Evolutionary conservation across 805 yeast genomes (phyloP).

Genomic region (Priceomyces fermenticarens): DNA sequence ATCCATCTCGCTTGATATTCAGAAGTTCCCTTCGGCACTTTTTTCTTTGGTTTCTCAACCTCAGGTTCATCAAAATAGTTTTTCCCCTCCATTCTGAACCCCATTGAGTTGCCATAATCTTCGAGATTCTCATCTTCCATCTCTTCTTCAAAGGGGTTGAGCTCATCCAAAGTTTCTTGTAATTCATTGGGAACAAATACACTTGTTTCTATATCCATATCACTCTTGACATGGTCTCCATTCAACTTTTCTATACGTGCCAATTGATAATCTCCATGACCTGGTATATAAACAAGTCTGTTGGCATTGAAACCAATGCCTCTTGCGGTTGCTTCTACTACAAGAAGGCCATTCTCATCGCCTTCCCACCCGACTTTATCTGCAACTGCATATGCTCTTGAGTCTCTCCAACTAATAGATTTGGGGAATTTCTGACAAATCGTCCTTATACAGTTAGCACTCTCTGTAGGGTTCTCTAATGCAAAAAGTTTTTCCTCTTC

Average conservation of each 20-base stretch:
- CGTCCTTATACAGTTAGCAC: conserved; percentile 67
- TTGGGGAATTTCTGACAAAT: conserved; percentile 86
- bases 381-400: conserved; percentile 84
- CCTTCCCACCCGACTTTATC: conserved; percentile 52
- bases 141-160: conserved; percentile 53
- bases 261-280: conserved; percentile 83
- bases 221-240: conserved; percentile 7
- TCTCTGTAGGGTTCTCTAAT: conserved; percentile 65
- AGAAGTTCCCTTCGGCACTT: conserved; percentile 68
- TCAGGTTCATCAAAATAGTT: conserved; percentile 38
- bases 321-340: conserved; percentile 80
- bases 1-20: conserved; percentile 78
- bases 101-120: conserved; percentile 28
- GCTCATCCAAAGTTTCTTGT: conserved; percentile 59
- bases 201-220: conserved; percentile 19
- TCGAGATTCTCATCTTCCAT: conserved; percentile 39
- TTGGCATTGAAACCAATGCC: conserved; percentile 81
- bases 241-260: conserved; percentile 56
- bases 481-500: conserved; percentile 73
- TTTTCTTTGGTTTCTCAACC: conserved; percentile 25
- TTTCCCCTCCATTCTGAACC: conserved; percentile 58
- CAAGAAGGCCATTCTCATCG: conserved; percentile 36
- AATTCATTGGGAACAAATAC: conserved; percentile 29
- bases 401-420: conserved; percentile 86
- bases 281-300: conserved; percentile 81